These are phyloP conservation scores for Eucalyptus decipiens DNA, from an alignment of 345 rosid species.

Conservation along the genomic window DNA sequence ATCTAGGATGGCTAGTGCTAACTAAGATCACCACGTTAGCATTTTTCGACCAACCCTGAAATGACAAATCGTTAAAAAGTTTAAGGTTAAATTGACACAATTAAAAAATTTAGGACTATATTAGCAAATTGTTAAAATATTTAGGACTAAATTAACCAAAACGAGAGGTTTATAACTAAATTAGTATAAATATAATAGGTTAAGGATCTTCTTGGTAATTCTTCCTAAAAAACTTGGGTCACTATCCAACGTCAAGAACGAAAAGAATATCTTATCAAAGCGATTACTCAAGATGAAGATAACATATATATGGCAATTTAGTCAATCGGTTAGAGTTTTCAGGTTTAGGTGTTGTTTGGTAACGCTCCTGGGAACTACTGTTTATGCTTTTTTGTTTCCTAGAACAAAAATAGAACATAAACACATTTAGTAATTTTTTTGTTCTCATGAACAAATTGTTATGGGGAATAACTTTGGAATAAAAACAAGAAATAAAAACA, in stretches of 20 bases:
- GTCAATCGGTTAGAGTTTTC: too few species aligned
- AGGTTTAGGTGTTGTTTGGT: rapidly evolving
- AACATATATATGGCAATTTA: neutral
- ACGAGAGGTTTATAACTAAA: too few species aligned
- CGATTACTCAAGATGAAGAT: neutral
- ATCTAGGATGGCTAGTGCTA: neutral
- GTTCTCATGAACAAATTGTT: too few species aligned
- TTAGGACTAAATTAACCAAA: too few species aligned
- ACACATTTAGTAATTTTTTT: rapidly evolving
- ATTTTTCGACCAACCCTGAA: rapidly evolving
- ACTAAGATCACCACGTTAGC: neutral
- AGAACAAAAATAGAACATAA: rapidly evolving
- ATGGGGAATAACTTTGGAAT: too few species aligned
- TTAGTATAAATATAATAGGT: too few species aligned
- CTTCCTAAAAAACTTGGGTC: neutral
- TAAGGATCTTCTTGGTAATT: too few species aligned
- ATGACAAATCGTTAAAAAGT: rapidly evolving
- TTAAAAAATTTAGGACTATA: too few species aligned
- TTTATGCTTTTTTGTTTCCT: rapidly evolving
- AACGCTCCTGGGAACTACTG: rapidly evolving
- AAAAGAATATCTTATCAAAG: neutral
- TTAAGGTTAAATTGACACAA: too few species aligned
- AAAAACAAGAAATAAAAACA: too few species aligned
- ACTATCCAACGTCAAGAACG: neutral
- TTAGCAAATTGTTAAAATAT: too few species aligned